phyloP scores from a whole-genome alignment of 441 rosid genomes.

The Raphanus hybrid region DNA sequence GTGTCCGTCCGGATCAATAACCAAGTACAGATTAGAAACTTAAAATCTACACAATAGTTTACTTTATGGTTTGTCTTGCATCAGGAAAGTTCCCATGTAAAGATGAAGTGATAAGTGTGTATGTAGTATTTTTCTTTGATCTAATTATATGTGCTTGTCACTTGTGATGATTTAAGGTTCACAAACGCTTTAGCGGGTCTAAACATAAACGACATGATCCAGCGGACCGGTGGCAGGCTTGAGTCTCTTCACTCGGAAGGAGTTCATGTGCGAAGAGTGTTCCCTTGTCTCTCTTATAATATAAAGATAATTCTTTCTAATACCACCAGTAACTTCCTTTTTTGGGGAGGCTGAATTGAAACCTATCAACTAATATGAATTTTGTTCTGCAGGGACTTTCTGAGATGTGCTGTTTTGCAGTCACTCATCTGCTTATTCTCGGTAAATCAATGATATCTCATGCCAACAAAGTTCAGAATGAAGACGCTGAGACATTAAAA shows the following conservation, averaged over 20 bases:
- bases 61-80: background rate
- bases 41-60: background rate
- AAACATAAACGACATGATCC: slow-evolving; percentile 70
- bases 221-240: slow-evolving; percentile 83
- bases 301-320: slow-evolving; percentile 4
- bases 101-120: background rate
- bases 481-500: slow-evolving; percentile 58
- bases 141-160: slow-evolving; percentile 4
- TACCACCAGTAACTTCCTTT: background rate
- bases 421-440: slow-evolving; percentile 76
- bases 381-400: slow-evolving; percentile 83
- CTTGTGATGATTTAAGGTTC: slow-evolving; percentile 61
- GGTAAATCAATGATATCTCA: slow-evolving; percentile 79
- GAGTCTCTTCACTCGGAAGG: slow-evolving; percentile 98
- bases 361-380: slow-evolving; percentile 19
- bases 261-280: slow-evolving; percentile 72
- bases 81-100: background rate
- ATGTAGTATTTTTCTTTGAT: slow-evolving; percentile 2
- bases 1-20: background rate
- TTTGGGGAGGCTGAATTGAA: background rate
- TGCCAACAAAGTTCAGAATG: slow-evolving; percentile 68
- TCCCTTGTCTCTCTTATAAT: slow-evolving; percentile 18
- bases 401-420: slow-evolving; percentile 92
- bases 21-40: background rate
- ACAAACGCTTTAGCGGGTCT: slow-evolving; percentile 72